A percentile compares a stretch with the other conserved stretches of the same genome.
These are phyloP conservation scores for Fragilariopsis cylindrus DNA, from an alignment of 108 stramenopile species.

Conservation along the genomic window DNA sequence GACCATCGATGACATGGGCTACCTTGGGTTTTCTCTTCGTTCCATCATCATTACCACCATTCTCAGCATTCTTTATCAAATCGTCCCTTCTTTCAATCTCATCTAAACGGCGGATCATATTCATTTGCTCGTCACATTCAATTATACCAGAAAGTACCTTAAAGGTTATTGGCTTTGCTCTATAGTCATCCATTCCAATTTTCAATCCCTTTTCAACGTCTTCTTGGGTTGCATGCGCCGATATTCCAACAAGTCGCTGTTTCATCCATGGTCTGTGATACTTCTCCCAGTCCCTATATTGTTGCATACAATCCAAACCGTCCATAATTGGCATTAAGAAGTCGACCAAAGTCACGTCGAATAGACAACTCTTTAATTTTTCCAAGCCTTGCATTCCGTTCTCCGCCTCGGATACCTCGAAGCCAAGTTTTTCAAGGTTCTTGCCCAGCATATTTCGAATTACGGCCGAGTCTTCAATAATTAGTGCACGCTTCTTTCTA, in stretches of 20 bases:
- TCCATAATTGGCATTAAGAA: slow-evolving; percentile 87
- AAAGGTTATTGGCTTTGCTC: slow-evolving; percentile 50
- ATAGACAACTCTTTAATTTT: slow-evolving; percentile 38
- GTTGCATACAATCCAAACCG: slow-evolving; percentile 72
- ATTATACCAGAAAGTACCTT: slow-evolving; percentile 43
- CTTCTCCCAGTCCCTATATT: slow-evolving; percentile 67
- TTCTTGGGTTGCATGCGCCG: slow-evolving; percentile 54
- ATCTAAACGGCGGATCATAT: slow-evolving; percentile 17
- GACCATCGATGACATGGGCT: not conserved
- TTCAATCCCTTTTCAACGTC: slow-evolving; percentile 49
- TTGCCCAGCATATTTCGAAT: slow-evolving; percentile 59
- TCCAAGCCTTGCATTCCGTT: slow-evolving; percentile 74
- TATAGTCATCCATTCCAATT: slow-evolving; percentile 60
- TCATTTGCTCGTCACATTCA: slow-evolving; percentile 13
- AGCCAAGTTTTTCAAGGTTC: slow-evolving; percentile 56
- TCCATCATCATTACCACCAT: not conserved
- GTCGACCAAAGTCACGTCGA: slow-evolving; percentile 44
- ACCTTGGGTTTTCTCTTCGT: not conserved
- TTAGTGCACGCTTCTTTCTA: slow-evolving; percentile 41
- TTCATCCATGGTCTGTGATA: slow-evolving; percentile 37
- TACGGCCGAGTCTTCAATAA: slow-evolving; percentile 66
- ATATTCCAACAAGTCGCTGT: slow-evolving; percentile 57
- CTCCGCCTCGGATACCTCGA: slow-evolving; percentile 57
- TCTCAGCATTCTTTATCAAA: not conserved
- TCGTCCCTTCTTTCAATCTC: slow-evolving; percentile 9